Base-by-base conservation (phyloP, 495 filamentous ascomycete species). In the Daldinia loculata region DNA sequence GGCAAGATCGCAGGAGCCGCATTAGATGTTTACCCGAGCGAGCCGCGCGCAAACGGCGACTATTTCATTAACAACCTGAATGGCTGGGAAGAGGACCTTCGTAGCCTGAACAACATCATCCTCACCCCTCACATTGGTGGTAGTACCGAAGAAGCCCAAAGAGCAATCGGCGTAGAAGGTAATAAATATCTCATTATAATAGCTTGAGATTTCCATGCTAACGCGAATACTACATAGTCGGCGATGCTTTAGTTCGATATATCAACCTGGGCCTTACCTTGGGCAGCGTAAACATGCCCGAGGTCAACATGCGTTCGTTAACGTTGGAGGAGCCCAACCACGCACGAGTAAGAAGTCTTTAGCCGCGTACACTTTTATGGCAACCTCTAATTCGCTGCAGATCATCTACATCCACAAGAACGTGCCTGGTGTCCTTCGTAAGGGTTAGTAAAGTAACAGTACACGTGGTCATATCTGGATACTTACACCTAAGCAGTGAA, bases 341-440 rank as follows among this genome's bases (percentile, higher is more conserved):
- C 77, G 93, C 93, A 50, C 91, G 95, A 75, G 88, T 90, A 79
- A 79, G 85, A 80, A 41, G 6, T 56, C 43, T n/a, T 14, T 15
- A 41, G 14, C 50, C 17, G 6, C 41, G 0, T 17, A 14, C 11
- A 55, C 22, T 34, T 51, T 12, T 19, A 29, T 48, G 34, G 69
- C 26, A 61, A 17, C 66, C 26, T 76, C 63, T 69, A 62, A 69
- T 61, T 39, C 14, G 45, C 32, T 51, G 4, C 62, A 90, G 85
- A 87, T 99, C 59, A 91, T 98, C 76, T 99, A 93, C 80, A 95
- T 99, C 75, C 96, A 99, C 80, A 89, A 88, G 75, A 99, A 98
- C 77, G 88, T 97, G 61, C 95, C 95, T 34, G 95, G 95, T 80
- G 95, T 99, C 63, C 84, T 99, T 78, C 87, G 92, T 62, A 93